A percentile compares a stretch with the other conserved stretches of the same genome.
These are phyloP conservation scores for Excoecaria cochinchinensis DNA, from an alignment of 345 rosid genomes.

Conservation along the genomic window DNA sequence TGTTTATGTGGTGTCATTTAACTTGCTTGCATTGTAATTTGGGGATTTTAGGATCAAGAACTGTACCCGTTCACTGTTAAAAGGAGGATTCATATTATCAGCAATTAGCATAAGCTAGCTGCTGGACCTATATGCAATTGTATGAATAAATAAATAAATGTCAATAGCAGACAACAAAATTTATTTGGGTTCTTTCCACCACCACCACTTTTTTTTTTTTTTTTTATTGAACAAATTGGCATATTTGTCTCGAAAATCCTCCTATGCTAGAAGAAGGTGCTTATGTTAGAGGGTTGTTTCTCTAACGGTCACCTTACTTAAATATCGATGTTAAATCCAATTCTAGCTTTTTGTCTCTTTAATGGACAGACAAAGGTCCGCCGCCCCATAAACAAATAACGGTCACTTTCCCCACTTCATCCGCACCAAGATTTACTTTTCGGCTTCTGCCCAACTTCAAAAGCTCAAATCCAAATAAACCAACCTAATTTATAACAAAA, in stretches of 20 bases:
- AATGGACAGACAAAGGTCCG: background rate
- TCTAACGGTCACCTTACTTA: constrained; percentile 17
- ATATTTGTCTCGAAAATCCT: background rate
- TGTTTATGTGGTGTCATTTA: background rate
- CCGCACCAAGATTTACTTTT: background rate
- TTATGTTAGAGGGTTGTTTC: background rate
- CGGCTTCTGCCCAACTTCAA: background rate
- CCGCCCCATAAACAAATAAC: constrained; percentile 18
- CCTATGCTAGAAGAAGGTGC: background rate
- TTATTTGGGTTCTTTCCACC: background rate
- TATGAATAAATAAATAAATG: no score
- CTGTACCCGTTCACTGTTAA: no score
- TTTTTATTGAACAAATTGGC: background rate
- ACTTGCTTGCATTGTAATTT: no score
- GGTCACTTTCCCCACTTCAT: constrained; percentile 12
- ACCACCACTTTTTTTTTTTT: background rate
- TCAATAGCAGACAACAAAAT: background rate
- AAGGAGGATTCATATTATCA: no score
- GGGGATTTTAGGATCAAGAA: no score
- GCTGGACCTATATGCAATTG: no score
- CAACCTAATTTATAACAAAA: background rate
- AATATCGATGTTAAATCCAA: background rate
- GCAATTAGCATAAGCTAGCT: no score
- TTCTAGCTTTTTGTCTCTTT: no score
- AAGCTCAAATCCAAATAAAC: constrained; percentile 7